Base-by-base conservation (phyloP, 2,329 filamentous ascomycete genomes). In the Alternaria brassicae region DNA sequence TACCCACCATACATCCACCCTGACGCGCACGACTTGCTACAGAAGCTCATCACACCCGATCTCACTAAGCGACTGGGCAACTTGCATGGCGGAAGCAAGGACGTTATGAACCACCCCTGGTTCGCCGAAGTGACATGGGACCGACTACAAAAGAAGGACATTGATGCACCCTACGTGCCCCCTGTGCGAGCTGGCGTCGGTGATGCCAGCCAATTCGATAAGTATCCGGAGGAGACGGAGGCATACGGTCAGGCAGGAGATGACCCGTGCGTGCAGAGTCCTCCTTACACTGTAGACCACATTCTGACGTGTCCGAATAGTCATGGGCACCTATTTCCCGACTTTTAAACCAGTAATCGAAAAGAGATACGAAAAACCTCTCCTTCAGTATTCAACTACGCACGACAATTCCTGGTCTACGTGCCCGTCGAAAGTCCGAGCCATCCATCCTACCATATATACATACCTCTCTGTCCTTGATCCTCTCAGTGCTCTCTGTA, bases 101-200 rank as follows among this genome's bases (percentile, higher is more conserved):
- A 98, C 76, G 93, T 99, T 67, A 98, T 97, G 86, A 91, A 89
- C 69, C 95, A 99, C 74, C 86, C 91, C 1, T 99, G 95, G 95
- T 99, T 99, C 75, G 86, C 91, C 7, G 95, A 99, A 80, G 95
- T 99, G 51, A 98, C 95, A 3, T 99, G 95, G 95, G 95, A 99
- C 73, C 85, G 95, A 63, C 82, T 99, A 70, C 89, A 91, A 36
- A 91, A 93, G 78, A 98, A 97, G 81, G 95, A 99, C 72, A 99
- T 99, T 62, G 95, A 99, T 79, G 95, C 95, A 36, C 95, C 95
- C 5, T 99, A 99, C 77, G 95, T 97, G 55, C 95, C 95, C 15
- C 95, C 95, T 0, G 94, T 99, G 62, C 91, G 95, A 77, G 93
- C 92, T 40, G 95, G 95, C 40, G 90, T 92, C 28, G 95, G 95